These are phyloP conservation scores for Psidium guajava DNA, from an alignment of 345 rosid genomes.

Conservation along the genomic window DNA sequence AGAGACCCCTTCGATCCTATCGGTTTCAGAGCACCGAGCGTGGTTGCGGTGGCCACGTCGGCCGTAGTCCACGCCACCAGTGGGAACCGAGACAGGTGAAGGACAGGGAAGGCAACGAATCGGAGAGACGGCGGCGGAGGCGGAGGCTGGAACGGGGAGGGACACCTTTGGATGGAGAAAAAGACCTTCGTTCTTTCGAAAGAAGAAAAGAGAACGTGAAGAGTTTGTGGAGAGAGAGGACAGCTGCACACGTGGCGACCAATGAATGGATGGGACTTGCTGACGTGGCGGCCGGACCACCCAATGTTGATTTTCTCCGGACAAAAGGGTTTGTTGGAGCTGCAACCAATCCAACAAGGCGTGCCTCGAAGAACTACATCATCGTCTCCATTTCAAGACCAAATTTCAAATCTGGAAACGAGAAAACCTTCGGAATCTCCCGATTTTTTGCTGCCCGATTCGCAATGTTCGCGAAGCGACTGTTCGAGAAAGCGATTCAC, in stretches of 20 bases:
- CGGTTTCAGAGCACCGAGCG: conserved; percentile 16
- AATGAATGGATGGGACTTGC: too few relatives aligned
- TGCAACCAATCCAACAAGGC: conserved; percentile 2
- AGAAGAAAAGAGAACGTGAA: too few relatives aligned
- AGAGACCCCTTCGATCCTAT: conserved; percentile 46
- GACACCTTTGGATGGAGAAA: background rate
- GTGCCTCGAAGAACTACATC: background rate
- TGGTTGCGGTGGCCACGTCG: background rate
- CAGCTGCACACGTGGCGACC: too few relatives aligned
- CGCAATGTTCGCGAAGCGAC: conserved; percentile 30
- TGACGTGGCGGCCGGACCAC: too few relatives aligned
- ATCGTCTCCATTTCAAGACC: background rate
- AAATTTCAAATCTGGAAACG: background rate
- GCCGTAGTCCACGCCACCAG: background rate
- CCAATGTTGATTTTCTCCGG: background rate
- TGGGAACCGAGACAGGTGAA: background rate
- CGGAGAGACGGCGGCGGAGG: background rate
- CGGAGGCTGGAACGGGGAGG: background rate
- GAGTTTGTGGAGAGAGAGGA: too few relatives aligned
- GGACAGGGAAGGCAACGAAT: background rate
- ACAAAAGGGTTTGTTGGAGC: background rate
- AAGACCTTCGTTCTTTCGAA: background rate
- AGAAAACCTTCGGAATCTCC: background rate
- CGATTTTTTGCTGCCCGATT: background rate
- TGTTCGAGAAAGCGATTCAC: conserved; percentile 22